A percentile compares a stretch with the other conserved stretches of the same genome.
These are phyloP conservation scores for Oryza punctata DNA, from an alignment of 176 grass and related monocot species.

Conservation along the genomic window DNA sequence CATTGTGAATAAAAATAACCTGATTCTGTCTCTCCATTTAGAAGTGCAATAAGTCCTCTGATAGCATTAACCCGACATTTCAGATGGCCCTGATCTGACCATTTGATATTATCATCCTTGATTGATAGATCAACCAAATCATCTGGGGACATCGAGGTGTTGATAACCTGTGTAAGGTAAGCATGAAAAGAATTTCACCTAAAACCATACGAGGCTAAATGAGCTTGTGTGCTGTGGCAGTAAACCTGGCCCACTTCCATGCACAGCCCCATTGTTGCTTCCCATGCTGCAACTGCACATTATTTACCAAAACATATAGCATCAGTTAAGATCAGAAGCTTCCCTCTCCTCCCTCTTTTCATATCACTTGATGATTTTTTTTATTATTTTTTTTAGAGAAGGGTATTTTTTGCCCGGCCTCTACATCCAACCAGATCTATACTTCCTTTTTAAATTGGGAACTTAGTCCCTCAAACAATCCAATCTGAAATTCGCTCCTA, in stretches of 20 bases:
- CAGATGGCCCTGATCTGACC: constrained; percentile 43
- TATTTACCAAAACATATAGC: constrained; percentile 11
- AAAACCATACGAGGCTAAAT: not conserved
- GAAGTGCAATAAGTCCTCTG: constrained; percentile 72
- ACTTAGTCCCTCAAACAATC: too few relatives aligned
- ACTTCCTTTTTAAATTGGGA: too few relatives aligned
- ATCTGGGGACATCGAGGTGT: constrained; percentile 47
- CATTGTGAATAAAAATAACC: constrained; percentile 43
- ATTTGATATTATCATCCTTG: constrained; percentile 41
- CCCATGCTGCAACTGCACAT: constrained; percentile 80
- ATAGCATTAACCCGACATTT: constrained; percentile 68
- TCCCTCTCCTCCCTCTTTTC: not conserved
- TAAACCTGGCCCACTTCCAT: constrained; percentile 78
- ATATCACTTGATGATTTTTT: not conserved
- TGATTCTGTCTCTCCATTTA: constrained; percentile 78
- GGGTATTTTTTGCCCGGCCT: too few relatives aligned
- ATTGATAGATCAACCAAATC: constrained; percentile 52
- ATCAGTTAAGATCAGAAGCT: constrained; percentile 33
- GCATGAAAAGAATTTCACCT: constrained; percentile 40
- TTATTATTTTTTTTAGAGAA: too few relatives aligned
- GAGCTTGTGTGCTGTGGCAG: not conserved
- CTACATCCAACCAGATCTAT: too few relatives aligned
- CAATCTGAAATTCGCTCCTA: too few relatives aligned
- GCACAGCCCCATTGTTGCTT: constrained; percentile 63
- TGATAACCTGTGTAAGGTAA: constrained; percentile 57